A percentile compares a stretch with the other conserved stretches of the same genome.
Evolutionary conservation across 768 basidiomycete genomes (phyloP).

Genomic region (Psilocybe tampanensis): DNA sequence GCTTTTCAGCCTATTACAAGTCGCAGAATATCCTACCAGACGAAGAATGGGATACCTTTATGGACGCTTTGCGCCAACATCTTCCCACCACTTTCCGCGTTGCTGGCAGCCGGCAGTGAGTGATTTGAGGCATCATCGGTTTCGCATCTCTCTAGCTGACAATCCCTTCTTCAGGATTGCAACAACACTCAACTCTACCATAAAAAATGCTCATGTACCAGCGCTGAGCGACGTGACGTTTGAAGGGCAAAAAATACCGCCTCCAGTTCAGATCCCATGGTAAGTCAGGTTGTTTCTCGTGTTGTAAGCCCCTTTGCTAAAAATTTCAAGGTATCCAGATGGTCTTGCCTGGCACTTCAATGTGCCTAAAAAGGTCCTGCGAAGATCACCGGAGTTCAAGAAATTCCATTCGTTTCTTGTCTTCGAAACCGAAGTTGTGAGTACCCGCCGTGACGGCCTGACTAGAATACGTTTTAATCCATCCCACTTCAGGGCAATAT

Average conservation of each 20-base stretch:
- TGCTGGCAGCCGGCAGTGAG: constrained; percentile 83
- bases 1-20: constrained; percentile 69
- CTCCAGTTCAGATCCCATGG: constrained; percentile 89
- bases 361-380: constrained; percentile 83
- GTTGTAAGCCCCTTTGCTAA: constrained; percentile 6
- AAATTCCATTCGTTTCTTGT: constrained; percentile 96
- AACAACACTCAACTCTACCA: constrained; percentile 76
- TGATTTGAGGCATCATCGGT: constrained; percentile 9
- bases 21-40: constrained; percentile 76
- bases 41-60: constrained; percentile 78
- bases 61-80: constrained; percentile 64
- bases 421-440: constrained; percentile 94
- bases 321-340: constrained; percentile 78
- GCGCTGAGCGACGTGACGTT: constrained; percentile 69
- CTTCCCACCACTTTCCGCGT: constrained; percentile 95
- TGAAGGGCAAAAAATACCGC: constrained; percentile 73
- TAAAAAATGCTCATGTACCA: constrained; percentile 80
- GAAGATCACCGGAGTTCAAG: constrained; percentile 89
- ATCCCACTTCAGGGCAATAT: constrained; percentile 77
- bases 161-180: constrained; percentile 46
- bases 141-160: not conserved
- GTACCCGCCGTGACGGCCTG: constrained; percentile 31
- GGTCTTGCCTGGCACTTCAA: constrained; percentile 97
- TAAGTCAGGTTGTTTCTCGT: constrained; percentile 47
- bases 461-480: not conserved